Conservation (phyloP, 2,329 filamentous ascomycete genomes). For the Fusarium nygamai region DNA sequence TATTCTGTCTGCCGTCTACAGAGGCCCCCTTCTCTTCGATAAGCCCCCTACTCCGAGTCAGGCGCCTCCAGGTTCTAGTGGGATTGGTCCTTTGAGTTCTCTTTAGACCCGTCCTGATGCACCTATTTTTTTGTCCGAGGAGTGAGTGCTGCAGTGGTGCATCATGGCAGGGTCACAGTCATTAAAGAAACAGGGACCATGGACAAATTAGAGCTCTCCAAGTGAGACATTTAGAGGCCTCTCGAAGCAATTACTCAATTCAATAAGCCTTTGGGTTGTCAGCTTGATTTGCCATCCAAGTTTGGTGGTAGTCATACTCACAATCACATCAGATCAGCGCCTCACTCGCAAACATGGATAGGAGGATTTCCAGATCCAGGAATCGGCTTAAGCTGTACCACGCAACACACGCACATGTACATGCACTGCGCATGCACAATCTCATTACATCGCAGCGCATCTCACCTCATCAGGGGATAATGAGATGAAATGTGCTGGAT, state of each 20-base stretch:
- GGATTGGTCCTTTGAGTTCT: constrained; percentile 38
- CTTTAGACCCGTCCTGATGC: constrained; percentile 38
- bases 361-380: constrained; percentile 32
- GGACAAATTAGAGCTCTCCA: constrained; percentile 35
- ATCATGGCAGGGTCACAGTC: constrained; percentile 21
- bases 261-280: constrained; percentile 18
- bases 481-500: constrained; percentile 35
- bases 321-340: constrained; percentile 3
- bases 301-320: not conserved
- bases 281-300: constrained; percentile 2
- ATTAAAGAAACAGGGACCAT: constrained; percentile 15
- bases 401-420: constrained; percentile 31
- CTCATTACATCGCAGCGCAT: not conserved
- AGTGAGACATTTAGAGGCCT: constrained; percentile 38
- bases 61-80: constrained; percentile 35
- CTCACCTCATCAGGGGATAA: not conserved
- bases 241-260: constrained; percentile 22
- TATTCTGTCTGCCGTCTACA: not conserved
- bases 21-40: constrained; percentile 18
- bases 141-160: constrained; percentile 3
- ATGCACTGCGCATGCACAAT: constrained; percentile 4
- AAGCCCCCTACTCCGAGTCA: constrained; percentile 32
- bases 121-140: constrained; percentile 24
- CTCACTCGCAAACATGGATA: constrained; percentile 12
- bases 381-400: constrained; percentile 35